Evolutionary conservation across 2,329 filamentous ascomycete species (phyloP).

Genomic region (Epichloe scottii): DNA sequence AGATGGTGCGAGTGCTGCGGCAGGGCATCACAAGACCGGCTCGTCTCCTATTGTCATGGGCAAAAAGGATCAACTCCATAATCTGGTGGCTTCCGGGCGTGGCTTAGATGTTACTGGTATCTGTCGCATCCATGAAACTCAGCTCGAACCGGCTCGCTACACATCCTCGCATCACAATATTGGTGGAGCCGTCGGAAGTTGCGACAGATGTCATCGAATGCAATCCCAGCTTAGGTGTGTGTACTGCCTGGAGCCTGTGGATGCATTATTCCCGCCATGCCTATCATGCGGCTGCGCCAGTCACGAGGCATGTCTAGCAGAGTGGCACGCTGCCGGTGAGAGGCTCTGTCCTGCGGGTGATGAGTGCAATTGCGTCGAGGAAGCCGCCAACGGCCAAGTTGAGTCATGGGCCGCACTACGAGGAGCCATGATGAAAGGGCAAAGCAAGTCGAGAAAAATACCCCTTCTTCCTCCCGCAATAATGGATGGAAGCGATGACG

Average conservation of each 20-base stretch:
- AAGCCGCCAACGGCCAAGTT: conserved; percentile 43
- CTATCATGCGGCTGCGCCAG: conserved; percentile 50
- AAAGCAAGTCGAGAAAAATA: conserved; percentile 8
- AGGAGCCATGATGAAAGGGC: conserved; percentile 24
- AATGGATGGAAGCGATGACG: conserved; percentile 17
- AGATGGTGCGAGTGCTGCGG: conserved; percentile 24
- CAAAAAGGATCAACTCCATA: conserved; percentile 40
- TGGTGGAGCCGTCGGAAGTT: conserved; percentile 36
- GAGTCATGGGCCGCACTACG: conserved; percentile 45
- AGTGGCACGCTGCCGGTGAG: conserved; percentile 46
- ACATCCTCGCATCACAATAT: conserved; percentile 24
- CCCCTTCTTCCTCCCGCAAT: conserved; percentile 18
- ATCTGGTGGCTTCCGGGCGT: conserved; percentile 37
- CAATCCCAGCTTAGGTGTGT: conserved; percentile 49
- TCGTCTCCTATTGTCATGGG: conserved; percentile 43
- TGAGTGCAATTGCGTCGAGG: conserved; percentile 48
- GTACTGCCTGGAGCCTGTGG: conserved; percentile 48
- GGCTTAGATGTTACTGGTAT: conserved; percentile 52
- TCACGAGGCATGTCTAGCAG: conserved; percentile 45
- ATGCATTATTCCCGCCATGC: conserved; percentile 47
- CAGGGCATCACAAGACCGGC: conserved; percentile 23
- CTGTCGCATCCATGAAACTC: conserved; percentile 49
- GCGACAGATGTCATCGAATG: conserved; percentile 38
- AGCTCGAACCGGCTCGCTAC: conserved; percentile 45
- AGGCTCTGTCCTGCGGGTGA: conserved; percentile 49